Percentiles rank a stretch among this genome's conserved stretches.
Conservation (phyloP, 805 yeast species). For the Metschnikowia corniflorae region DNA sequence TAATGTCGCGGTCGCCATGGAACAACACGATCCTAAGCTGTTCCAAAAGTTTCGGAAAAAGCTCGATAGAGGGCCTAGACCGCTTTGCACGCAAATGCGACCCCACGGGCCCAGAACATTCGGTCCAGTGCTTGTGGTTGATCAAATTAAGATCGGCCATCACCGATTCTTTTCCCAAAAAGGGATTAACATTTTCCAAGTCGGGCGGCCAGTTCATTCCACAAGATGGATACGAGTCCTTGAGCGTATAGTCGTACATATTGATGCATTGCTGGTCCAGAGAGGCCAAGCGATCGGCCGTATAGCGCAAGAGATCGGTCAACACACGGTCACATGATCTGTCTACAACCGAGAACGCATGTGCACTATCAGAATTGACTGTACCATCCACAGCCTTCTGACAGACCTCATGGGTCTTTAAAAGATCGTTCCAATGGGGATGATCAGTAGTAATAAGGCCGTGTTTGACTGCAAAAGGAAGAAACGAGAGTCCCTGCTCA, state of each 20-base stretch:
- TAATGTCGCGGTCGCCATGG: conserved; percentile 84
- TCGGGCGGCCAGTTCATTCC: conserved; percentile 91
- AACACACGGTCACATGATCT: conserved; percentile 47
- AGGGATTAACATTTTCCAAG: conserved; percentile 46
- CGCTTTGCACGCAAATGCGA: conserved; percentile 45
- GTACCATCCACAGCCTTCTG: conserved; percentile 44
- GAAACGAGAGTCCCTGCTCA: conserved; percentile 73
- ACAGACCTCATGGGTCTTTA: conserved; percentile 55
- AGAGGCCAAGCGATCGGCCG: conserved; percentile 26
- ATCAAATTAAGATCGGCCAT: conserved; percentile 49
- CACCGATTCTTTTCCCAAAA: conserved; percentile 46
- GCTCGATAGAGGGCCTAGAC: conserved; percentile 57
- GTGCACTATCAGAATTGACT: conserved; percentile 21
- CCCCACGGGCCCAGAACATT: conserved; percentile 67
- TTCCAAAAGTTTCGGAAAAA: conserved; percentile 64
- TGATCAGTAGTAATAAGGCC: conserved; percentile 48
- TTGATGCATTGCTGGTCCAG: conserved; percentile 61
- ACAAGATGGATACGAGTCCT: conserved; percentile 78
- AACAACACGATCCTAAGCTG: conserved; percentile 65
- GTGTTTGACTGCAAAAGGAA: conserved; percentile 63
- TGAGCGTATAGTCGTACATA: conserved; percentile 73
- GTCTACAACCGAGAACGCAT: conserved; percentile 8
- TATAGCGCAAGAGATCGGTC: conserved; percentile 30
- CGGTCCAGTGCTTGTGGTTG: conserved; percentile 57
- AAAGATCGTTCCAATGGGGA: conserved; percentile 37